Evolutionary conservation across 2,329 filamentous ascomycete species (phyloP), one percentile per base, ranked within the genome.

Genomic region (Thermoascus crustaceus): DNA sequence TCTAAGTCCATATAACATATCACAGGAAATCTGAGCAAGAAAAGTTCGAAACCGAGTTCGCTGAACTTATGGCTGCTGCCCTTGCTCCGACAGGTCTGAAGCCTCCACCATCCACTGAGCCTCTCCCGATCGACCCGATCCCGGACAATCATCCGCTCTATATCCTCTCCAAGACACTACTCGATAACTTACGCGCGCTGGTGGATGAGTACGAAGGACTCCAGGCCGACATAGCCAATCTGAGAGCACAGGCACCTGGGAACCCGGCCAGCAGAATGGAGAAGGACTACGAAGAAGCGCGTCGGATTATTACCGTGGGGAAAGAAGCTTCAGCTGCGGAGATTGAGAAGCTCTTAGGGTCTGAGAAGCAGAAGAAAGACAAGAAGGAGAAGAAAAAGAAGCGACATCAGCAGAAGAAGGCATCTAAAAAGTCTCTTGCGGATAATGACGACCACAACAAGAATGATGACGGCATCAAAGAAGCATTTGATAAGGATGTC

Each of bases 231-330:
- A 33, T 32, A 5, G 33, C 23, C 19, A 32, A 30, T 11, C 19
- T 37, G 9, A 26, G 42, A 10, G n/a, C n/a, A n/a, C n/a, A n/a
- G n/a, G 8, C 29, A 7, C 41, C 42, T 5, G 39, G 31, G 3
- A 25, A 46, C 25, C 34, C 38, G 5, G 11, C 13, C 18, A 30
- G 38, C n/a, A 34, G 18, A 18, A 40, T 38, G 30, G 35, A 46
- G 20, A 32, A 37, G 18, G 41, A 46, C 24, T 40, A 39, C 13
- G 41, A 25, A 8, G 44, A 47, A 35, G 38, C 26, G 11, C 32
- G 41, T 4, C 46, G 43, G 14, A 19, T 49, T 11, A 44, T 47
- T 30, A 14, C 19, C 4, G 30, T 31, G 11, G 46, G 46, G 3
- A 27, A 37, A 5, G 35, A 42, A 35, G 44, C 41, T 6, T 39